These are phyloP conservation scores for Schizophyllum commune DNA, from an alignment of 1,284 basidiomycete species.

Conservation along the genomic window DNA sequence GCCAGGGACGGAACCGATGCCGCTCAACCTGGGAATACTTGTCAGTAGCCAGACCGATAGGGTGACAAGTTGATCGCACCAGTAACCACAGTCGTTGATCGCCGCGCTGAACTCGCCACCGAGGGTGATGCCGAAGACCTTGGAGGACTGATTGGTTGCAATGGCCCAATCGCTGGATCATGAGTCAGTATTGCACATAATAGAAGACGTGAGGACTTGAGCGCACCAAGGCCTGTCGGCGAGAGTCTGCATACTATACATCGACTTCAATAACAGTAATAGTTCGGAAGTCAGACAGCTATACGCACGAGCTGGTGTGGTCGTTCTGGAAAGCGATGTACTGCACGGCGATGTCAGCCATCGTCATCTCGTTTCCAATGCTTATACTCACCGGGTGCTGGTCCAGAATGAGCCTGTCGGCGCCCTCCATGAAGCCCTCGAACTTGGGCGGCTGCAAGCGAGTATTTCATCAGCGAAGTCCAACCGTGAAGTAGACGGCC, in stretches of 20 bases:
- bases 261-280: too few species aligned
- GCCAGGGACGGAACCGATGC: slow-evolving; percentile 48
- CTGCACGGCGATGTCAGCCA: slow-evolving; percentile 39
- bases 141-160: slow-evolving; percentile 43
- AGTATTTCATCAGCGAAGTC: too few species aligned
- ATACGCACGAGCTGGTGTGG: slow-evolving; percentile 27
- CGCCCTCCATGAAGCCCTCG: slow-evolving; percentile 30
- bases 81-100: slow-evolving; percentile 62
- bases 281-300: too few species aligned
- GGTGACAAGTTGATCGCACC: too few species aligned
- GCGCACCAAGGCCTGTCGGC: slow-evolving; percentile 44
- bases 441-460: background rate
- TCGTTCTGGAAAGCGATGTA: slow-evolving; percentile 34
- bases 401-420: slow-evolving; percentile 70
- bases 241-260: slow-evolving; percentile 27
- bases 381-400: slow-evolving; percentile 44
- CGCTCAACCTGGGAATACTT: slow-evolving; percentile 31
- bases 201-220: slow-evolving; percentile 7
- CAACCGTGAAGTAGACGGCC: too few species aligned
- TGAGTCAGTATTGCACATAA: slow-evolving; percentile 10
- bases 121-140: slow-evolving; percentile 55
- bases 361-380: slow-evolving; percentile 1
- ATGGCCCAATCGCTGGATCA: slow-evolving; percentile 30
- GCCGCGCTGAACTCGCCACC: slow-evolving; percentile 64
- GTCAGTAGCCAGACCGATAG: too few species aligned